phyloP scores from a whole-genome alignment of 495 filamentous ascomycete genomes.

The Annulohypoxylon stygium region DNA sequence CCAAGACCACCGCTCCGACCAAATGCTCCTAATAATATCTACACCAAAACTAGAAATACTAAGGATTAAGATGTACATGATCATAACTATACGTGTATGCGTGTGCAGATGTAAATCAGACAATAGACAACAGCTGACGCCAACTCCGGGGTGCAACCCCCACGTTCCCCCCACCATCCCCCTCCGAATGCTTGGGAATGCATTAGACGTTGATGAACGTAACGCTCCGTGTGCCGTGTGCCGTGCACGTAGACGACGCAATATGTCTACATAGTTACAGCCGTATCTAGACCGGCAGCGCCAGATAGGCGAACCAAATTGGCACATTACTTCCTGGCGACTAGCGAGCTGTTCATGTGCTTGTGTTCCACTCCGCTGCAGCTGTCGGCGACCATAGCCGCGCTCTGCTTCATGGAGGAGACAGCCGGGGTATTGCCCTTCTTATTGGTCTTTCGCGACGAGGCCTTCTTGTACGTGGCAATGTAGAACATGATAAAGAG shows the following conservation, averaged over 20 bases:
- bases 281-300: constrained; percentile 14
- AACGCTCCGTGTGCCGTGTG: constrained; percentile 3
- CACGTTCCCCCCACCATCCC: background rate
- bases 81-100: constrained; percentile 9
- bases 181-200: constrained; percentile 12
- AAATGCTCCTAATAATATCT: background rate
- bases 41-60: background rate
- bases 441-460: constrained; percentile 43
- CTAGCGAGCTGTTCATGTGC: constrained; percentile 45
- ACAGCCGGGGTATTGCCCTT: constrained; percentile 29
- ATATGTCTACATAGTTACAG: background rate
- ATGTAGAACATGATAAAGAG: constrained; percentile 99
- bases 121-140: constrained; percentile 12
- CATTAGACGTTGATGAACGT: background rate
- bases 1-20: background rate
- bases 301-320: constrained; percentile 12
- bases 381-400: constrained; percentile 44
- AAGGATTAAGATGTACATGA: constrained; percentile 33
- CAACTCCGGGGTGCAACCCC: constrained; percentile 20
- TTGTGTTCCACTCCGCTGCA: constrained; percentile 49
- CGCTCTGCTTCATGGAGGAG: constrained; percentile 46
- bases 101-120: background rate
- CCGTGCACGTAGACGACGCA: constrained; percentile 35
- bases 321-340: constrained; percentile 40
- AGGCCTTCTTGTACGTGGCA: constrained; percentile 87